A percentile compares a stretch with the other conserved stretches of the same genome.
Conservation (phyloP, 2,329 filamentous ascomycete genomes). For the Cladorrhinum sp. region DNA sequence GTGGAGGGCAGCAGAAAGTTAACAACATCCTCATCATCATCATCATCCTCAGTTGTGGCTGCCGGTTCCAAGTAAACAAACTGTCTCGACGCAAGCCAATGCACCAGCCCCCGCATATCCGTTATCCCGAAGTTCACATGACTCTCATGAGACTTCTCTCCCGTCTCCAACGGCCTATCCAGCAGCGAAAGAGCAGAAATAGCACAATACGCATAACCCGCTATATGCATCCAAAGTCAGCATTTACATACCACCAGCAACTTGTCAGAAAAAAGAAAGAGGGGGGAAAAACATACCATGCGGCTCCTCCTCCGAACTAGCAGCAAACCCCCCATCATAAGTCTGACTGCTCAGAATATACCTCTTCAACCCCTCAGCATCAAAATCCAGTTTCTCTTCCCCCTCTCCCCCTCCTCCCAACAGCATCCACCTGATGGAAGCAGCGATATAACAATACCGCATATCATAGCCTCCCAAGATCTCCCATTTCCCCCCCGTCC, state of each 20-base stretch:
- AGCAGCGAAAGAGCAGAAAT: conserved; percentile 74
- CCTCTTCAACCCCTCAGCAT: conserved; percentile 64
- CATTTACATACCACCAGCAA: neutral
- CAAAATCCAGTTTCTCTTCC: conserved; percentile 64
- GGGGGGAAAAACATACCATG: conserved; percentile 59
- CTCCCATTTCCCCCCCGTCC: conserved; percentile 33
- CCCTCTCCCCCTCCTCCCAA: conserved; percentile 56
- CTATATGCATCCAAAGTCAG: conserved; percentile 40
- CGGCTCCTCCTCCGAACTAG: conserved; percentile 74
- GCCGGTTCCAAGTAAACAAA: conserved; percentile 53
- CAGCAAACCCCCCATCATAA: conserved; percentile 81
- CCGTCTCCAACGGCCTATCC: conserved; percentile 51
- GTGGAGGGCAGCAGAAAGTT: conserved; percentile 32
- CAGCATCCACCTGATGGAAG: conserved; percentile 78
- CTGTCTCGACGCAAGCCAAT: conserved; percentile 58
- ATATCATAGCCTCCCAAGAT: conserved; percentile 81
- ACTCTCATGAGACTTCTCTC: conserved; percentile 27
- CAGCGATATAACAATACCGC: conserved; percentile 82
- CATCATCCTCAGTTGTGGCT: conserved; percentile 35
- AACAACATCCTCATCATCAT: conserved; percentile 36
- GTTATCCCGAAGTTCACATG: conserved; percentile 40
- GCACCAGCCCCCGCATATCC: conserved; percentile 36
- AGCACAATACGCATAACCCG: conserved; percentile 88
- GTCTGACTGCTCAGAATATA: conserved; percentile 73
- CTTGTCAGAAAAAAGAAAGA: too few relatives aligned